Base-by-base conservation (phyloP, 1,139 yeast genomes). In the Casaregolazyma suthepensis region DNA sequence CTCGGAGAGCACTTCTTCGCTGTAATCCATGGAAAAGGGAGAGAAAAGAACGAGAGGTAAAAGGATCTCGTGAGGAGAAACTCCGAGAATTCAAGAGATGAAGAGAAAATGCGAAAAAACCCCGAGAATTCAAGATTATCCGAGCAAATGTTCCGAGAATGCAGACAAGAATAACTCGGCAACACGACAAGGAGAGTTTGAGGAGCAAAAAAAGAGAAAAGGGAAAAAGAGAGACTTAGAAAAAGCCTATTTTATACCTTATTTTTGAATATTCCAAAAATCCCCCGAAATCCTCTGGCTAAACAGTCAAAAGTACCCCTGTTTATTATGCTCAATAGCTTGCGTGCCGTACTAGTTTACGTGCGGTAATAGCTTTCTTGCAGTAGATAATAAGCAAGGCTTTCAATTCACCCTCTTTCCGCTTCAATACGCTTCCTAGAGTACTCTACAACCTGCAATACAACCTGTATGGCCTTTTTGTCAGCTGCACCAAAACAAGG, bases 1-100 rank as follows among this genome's bases (percentile, higher is more conserved):
- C 43, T 59, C 66, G 52, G 58, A 52, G 29, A 52, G 46, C 45
- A 50, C 47, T 22, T 52, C 52, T 44, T 46, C 37, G 13, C 35
- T 47, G 17, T 47, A 43, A 19, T 49, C 52, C 52, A 49, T 49
- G 15, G 19, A n/a, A 17, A 10, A 29, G n/a, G 48, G 19, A 19
- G 13, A 18, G 15, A 13, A 15, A 35, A 13, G 40, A n/a, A n/a
- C n/a, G n/a, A 35, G 15, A 13, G 5, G 17, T 12, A 5, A 9
- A 7, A 35, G 40, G 4, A 31, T 31, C 7, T n/a, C n/a, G n/a
- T 5, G 7, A 26, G 31, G 31, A 7, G 10, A 7, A 22, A 26
- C 6, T 26, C 10, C 2, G 12, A 26, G 10, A 26, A 26, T 3
- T 7, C 6, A 26, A 9, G 31, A 9, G 10, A 26, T 7, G 31